These are phyloP conservation scores for Sphagnum magellanicum DNA, from an alignment of 228 moss, liverwort and hornwort species.

Conservation along the genomic window DNA sequence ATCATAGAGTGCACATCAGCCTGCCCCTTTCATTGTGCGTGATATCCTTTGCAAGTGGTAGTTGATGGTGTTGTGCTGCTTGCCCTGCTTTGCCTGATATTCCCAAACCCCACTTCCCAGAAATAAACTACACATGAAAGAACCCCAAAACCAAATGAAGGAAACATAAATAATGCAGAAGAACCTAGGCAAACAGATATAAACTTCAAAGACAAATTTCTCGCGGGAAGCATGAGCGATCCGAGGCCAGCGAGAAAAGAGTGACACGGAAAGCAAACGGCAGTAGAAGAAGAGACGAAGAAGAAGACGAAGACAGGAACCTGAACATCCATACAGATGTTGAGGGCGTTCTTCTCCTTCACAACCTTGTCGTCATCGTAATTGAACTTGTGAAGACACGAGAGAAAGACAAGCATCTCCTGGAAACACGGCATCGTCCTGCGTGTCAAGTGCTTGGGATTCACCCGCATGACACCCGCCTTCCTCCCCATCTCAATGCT, in stretches of 20 bases:
- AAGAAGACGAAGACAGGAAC: slow-evolving; percentile 10
- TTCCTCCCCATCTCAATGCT: slow-evolving; percentile 69
- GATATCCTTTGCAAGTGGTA: slow-evolving; percentile 94
- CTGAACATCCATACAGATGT: slow-evolving; percentile 92
- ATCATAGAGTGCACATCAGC: not conserved
- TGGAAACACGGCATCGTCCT: slow-evolving; percentile 69
- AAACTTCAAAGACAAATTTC: not conserved
- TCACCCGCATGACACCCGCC: slow-evolving; percentile 90
- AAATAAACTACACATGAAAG: too few species aligned
- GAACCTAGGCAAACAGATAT: too few species aligned
- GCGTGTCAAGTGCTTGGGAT: slow-evolving; percentile 66
- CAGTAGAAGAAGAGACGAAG: not conserved
- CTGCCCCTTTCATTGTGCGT: slow-evolving; percentile 60
- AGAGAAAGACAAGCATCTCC: slow-evolving; percentile 85
- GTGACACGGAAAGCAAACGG: not conserved
- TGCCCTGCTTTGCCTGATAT: slow-evolving; percentile 58
- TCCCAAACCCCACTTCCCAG: not conserved
- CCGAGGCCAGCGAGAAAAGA: not conserved
- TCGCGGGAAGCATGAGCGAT: not conserved
- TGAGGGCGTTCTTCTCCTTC: slow-evolving; percentile 60
- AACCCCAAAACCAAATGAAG: not conserved
- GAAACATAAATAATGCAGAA: not conserved
- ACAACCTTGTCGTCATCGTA: slow-evolving; percentile 82
- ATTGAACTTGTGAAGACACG: slow-evolving; percentile 81
- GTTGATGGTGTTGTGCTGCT: slow-evolving; percentile 60